Base-by-base conservation (phyloP, 148 eudicot genomes). In the Agrostemma githago region DNA sequence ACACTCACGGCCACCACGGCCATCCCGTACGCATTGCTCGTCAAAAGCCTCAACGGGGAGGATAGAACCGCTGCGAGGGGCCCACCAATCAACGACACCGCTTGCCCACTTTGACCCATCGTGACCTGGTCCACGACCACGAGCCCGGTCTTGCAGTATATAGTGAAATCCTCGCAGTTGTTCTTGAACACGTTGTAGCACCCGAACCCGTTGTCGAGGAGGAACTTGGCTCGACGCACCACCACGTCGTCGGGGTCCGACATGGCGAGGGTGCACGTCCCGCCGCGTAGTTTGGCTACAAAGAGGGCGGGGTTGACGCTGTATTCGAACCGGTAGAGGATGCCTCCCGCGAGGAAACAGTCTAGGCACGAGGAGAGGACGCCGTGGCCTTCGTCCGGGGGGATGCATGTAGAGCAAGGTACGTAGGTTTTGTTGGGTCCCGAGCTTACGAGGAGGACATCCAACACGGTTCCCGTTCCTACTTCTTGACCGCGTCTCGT, bases 401-500 rank as follows among this genome's bases (percentile, higher is more conserved):
- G 88, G 42, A 53, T 75, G 77, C 97, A 92, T 14, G 91, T 86
- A 71, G 91, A 72, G 81, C 97, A 92, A 17, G 89, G 89, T 2
- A 82, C 78, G 7, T 67, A 82, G 10, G 88, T 37, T 34, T 81
- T 83, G 44, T 80, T 26, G 2, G 97, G 93, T 54, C 89, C 87
- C 4, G 96, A 92, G 85, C 97, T 92, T 12, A 90, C 84, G 48
- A 92, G 76, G 58, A 92, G 86, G 12, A 84, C 58, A 66, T 92
- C 97, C 42, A 92, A 71, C 54, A 84, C 80, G 3, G 97, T 92
- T 38, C 97, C 97, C 2, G 97, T 92, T 69, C 94, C 97, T 14
- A 92, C 85, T 89, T 92, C 97, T 64, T 85, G 93, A 59, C 97
- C 97, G 5, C 79, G 93, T 76, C 97, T 87, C 16, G 97, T 92